Base-by-base conservation (phyloP, 768 basidiomycete genomes). In the Lactarius sanguifluus region DNA sequence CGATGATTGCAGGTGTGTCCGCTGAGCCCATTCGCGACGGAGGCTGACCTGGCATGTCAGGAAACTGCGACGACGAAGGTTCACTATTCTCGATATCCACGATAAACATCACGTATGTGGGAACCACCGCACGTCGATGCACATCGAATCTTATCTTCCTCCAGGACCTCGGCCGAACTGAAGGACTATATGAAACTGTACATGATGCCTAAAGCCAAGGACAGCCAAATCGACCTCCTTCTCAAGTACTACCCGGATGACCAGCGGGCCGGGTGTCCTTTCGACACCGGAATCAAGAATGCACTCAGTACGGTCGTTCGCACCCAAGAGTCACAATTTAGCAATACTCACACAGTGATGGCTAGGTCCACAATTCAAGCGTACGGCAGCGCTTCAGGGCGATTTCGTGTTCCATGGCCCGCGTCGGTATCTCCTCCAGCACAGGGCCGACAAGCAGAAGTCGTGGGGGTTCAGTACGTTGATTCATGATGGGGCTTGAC, bases 51-150 rank as follows among this genome's bases (percentile, higher is more conserved):
- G 12, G 47, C 20, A 34, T 69, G 18, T 2, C 52, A 79, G 83
- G 83, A 20, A 80, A 84, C 66, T 80, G 79, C 66, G 84, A 87
- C 59, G 87, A 88, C 62, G 87, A 88, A 71, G 87, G 86, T 7
- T 85, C 86, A 0, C 55, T 77, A 3, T 79, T 78, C 70, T 66
- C 76, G 0, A 25, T 78, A 8, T 59, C 70, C 2, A 70, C 55
- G 0, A 32, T 59, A 6, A 77, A 78, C 61, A 68, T 79, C 43
- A 72, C 75, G 78, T 78, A 69, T 1, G 74, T 61, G 23, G 36
- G 47, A 28, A 62, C 59, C 25, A 58, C 16, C 23, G 36, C 23
- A 6, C 15, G 30, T 34, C 12, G 36, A 9, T 45, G 23, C 30
- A 16, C 12, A 1, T 40, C 40, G 8, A 13, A 5, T 20, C 32